phyloP scores from a whole-genome alignment of 106 monocot genomes.

The Platanthera zijinensis region DNA sequence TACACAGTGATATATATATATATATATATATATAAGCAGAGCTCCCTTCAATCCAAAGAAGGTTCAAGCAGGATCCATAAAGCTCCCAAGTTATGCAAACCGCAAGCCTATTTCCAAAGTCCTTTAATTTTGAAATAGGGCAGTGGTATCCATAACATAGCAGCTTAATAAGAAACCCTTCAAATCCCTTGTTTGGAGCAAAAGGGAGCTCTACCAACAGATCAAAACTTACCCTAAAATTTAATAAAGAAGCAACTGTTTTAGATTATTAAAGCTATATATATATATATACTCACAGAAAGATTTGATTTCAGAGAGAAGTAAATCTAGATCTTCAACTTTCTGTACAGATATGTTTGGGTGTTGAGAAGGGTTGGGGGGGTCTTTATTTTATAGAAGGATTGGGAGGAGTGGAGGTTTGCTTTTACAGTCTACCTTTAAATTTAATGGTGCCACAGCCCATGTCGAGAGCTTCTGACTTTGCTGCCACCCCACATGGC shows the following conservation, averaged over 20 bases:
- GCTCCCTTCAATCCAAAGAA: conserved; percentile 27
- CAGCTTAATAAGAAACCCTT: conserved; percentile 12
- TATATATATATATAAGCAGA: too few relatives aligned
- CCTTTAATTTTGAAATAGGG: too few relatives aligned
- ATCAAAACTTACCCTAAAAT: too few relatives aligned
- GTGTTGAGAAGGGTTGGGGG: not conserved
- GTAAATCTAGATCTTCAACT: not conserved
- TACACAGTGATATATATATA: too few relatives aligned
- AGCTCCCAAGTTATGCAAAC: conserved; percentile 20
- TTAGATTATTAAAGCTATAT: too few relatives aligned
- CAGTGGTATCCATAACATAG: conserved; percentile 17
- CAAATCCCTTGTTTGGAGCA: conserved; percentile 9
- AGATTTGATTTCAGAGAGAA: too few relatives aligned
- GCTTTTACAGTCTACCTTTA: conserved; percentile 1
- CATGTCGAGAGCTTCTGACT: conserved; percentile 4
- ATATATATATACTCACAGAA: too few relatives aligned
- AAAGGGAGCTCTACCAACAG: conserved; percentile 2
- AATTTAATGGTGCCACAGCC: not conserved
- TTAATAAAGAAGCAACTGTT: too few relatives aligned
- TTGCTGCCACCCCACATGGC: conserved; percentile 7
- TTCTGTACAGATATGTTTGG: not conserved
- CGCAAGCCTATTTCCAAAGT: conserved; percentile 15
- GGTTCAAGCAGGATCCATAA: conserved; percentile 1
- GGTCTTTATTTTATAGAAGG: not conserved
- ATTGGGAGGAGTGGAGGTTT: too few relatives aligned